Evolutionary conservation across 2,329 filamentous ascomycete genomes (phyloP).

Genomic region (Periconia macrospinosa): DNA sequence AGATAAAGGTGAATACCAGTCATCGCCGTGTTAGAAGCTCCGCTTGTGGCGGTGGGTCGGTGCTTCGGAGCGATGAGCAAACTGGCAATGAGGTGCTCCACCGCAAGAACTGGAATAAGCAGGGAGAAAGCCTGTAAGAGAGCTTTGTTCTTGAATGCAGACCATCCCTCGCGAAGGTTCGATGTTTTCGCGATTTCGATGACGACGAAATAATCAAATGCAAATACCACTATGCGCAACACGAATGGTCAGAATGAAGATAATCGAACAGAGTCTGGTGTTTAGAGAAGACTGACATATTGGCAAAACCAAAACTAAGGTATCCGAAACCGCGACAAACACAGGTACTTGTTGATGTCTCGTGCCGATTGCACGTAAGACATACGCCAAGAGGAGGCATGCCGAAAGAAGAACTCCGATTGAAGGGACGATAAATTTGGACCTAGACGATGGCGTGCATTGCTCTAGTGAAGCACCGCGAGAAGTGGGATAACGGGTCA

Average conservation of each 20-base stretch:
- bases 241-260: not conserved
- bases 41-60: not conserved
- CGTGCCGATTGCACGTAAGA: conserved; percentile 7
- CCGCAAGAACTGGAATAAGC: too few species aligned
- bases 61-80: conserved; percentile 5
- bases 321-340: conserved; percentile 5
- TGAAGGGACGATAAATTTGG: not conserved
- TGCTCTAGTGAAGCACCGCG: not conserved
- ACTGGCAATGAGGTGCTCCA: conserved; percentile 4
- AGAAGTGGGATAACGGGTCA: not conserved
- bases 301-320: conserved; percentile 4
- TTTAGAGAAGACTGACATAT: conserved; percentile 3
- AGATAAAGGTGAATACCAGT: conserved; percentile 5
- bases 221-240: not conserved
- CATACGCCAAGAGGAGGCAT: conserved; percentile 4
- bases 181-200: not conserved
- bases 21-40: not conserved
- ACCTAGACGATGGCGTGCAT: not conserved
- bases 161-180: too few species aligned
- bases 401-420: conserved; percentile 1
- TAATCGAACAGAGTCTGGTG: not conserved
- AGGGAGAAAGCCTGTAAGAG: too few species aligned
- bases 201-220: not conserved
- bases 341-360: conserved; percentile 4
- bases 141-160: too few species aligned